Conservation (phyloP, 202 grass and related monocot species). For the Thinopyrum obtusiflorum region DNA sequence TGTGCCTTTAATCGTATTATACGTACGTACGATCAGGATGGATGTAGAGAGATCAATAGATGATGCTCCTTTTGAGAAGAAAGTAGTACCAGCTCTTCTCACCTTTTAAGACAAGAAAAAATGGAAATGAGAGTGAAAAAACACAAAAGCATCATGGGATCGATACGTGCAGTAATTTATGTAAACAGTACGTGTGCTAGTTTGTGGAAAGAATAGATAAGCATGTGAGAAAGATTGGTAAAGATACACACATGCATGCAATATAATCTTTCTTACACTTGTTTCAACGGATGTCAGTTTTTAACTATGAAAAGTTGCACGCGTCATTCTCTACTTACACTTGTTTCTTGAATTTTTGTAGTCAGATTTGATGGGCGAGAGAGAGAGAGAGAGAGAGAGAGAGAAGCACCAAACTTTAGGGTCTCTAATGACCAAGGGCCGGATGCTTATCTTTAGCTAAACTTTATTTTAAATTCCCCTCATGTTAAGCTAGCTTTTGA, state of each 20-base stretch:
- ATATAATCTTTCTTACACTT: constrained; percentile 6
- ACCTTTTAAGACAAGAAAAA: constrained; percentile 33
- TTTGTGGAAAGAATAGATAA: constrained; percentile 53
- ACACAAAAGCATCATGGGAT: constrained; percentile 47
- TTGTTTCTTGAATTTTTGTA: constrained; percentile 37
- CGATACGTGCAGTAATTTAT: constrained; percentile 32
- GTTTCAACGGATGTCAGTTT: constrained; percentile 36
- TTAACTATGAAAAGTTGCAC: constrained; percentile 40
- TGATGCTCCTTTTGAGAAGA: constrained; percentile 42
- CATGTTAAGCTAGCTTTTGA: constrained; percentile 79
- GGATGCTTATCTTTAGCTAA: constrained; percentile 73
- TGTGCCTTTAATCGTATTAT: background rate
- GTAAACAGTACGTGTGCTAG: background rate
- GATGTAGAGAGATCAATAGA: background rate
- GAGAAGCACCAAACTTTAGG: constrained; percentile 59
- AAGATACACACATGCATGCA: background rate
- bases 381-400: background rate
- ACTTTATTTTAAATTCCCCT: constrained; percentile 38
- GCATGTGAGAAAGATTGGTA: constrained; percentile 41
- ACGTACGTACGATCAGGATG: constrained; percentile 1
- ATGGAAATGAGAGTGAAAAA: constrained; percentile 24
- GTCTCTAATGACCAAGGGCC: constrained; percentile 60
- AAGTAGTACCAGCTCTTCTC: constrained; percentile 30
- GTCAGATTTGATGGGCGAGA: background rate
- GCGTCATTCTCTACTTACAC: constrained; percentile 58